Evolutionary conservation across 805 yeast genomes (phyloP), one percentile per base, ranked within the genome.

Genomic region (Candida orba): DNA sequence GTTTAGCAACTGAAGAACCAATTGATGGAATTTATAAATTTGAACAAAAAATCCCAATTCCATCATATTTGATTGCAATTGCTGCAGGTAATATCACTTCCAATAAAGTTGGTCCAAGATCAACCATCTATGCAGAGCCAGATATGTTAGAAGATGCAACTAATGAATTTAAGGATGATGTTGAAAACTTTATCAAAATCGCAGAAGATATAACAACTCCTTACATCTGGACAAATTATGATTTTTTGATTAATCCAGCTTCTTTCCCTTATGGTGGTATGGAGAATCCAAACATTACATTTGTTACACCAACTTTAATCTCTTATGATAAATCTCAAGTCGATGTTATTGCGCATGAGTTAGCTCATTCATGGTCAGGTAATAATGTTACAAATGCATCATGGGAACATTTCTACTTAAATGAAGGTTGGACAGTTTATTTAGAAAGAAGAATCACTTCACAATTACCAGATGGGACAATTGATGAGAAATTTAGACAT

Each of bases 361-460:
- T 89, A 52, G 90, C 95, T 1, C 96, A 89, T 62, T 83, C 95
- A 34, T 89, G 96, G 95, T 76, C 87, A 2, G 96, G 96, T 36
- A 89, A 89, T 58, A 72, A 88, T 51, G 95, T 89, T 35, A 89
- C 96, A 25, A 89, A 87, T 63, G 78, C 83, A 55, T 83, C 93
- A 0, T 89, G 95, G 93, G 90, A 86, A 58, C 95, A 88, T 66
- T 88, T 89, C 63, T 89, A 95, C 93, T 74, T 89, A 52, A 89
- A 89, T 61, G 96, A 89, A 67, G 96, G 96, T 32, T 89, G 96
- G 96, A 88, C 96, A 6, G 96, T 89, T 34, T 89, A 89, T 61
- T 64, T 89, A 32, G 96, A 89, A 64, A 76, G 96, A 60, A 71
- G 95, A 55, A 88, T 89, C 46, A 68, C 79, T 25, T 52, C 56